A percentile compares a stretch with the other conserved stretches of the same genome.
Conservation (phyloP, 768 basidiomycete species). For the Kwoniella bestiolae region DNA sequence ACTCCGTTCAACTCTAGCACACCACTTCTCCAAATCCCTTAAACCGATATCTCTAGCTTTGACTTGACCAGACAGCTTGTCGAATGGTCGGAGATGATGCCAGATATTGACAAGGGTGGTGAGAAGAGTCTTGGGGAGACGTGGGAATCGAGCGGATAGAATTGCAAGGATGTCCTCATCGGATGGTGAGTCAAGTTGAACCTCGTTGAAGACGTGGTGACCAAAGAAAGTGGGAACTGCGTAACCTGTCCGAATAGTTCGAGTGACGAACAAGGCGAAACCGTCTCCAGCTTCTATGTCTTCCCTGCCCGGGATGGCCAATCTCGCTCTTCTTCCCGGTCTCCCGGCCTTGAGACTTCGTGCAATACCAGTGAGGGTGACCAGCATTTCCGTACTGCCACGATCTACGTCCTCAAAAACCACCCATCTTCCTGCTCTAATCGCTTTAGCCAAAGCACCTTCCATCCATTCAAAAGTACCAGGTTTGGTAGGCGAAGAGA, state of each 20-base stretch:
- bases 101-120: conserved; percentile 70
- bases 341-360: conserved; percentile 73
- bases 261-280: conserved; percentile 87
- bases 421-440: conserved; percentile 89
- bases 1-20: conserved; percentile 69
- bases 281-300: conserved; percentile 73
- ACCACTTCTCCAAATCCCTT: conserved; percentile 80
- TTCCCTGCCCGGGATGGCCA: conserved; percentile 77
- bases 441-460: conserved; percentile 84
- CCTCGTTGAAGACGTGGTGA: conserved; percentile 78
- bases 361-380: conserved; percentile 79
- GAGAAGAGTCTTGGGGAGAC: conserved; percentile 63
- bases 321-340: conserved; percentile 62
- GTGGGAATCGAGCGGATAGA: conserved; percentile 69
- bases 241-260: conserved; percentile 66
- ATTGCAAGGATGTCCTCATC: conserved; percentile 72
- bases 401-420: conserved; percentile 91
- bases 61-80: conserved; percentile 32
- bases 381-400: conserved; percentile 85
- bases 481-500: conserved; percentile 78
- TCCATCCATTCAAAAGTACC: conserved; percentile 97
- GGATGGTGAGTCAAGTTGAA: conserved; percentile 68
- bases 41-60: conserved; percentile 64
- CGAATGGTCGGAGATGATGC: conserved; percentile 62
- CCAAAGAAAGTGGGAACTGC: conserved; percentile 76